Conservation (phyloP, 257 asterid genomes). For the Nicotiana sylvestris region DNA sequence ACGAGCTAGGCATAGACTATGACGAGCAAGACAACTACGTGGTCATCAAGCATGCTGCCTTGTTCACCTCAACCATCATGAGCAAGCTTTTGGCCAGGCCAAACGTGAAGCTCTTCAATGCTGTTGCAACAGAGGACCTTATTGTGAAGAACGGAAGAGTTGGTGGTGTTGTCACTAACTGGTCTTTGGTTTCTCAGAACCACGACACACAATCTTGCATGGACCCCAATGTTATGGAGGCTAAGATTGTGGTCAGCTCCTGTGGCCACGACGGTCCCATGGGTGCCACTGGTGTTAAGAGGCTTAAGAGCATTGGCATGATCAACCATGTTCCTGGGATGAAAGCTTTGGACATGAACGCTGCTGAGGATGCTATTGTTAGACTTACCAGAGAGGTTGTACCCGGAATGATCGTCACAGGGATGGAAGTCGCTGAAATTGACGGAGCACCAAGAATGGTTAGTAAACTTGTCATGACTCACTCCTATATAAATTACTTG, state of each 20-base stretch:
- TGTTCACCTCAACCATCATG: constrained; percentile 92
- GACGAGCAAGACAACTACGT: constrained; percentile 87
- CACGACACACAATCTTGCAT: constrained; percentile 92
- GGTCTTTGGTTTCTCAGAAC: constrained; percentile 90
- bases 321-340: constrained; percentile 82
- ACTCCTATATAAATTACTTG: not conserved
- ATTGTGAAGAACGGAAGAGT: constrained; percentile 73
- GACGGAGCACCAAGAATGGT: constrained; percentile 97
- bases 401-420: constrained; percentile 94
- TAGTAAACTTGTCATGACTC: not conserved
- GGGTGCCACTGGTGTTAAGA: constrained; percentile 93
- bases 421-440: constrained; percentile 96
- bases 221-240: constrained; percentile 96
- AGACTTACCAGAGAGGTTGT: constrained; percentile 79
- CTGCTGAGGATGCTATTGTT: constrained; percentile 92
- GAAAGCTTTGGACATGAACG: constrained; percentile 93
- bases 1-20: constrained; percentile 67
- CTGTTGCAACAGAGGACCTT: constrained; percentile 93
- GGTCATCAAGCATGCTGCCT: constrained; percentile 85
- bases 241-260: constrained; percentile 80
- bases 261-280: constrained; percentile 97
- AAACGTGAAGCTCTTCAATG: constrained; percentile 82
- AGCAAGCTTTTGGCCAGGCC: constrained; percentile 83
- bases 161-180: constrained; percentile 84
- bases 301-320: constrained; percentile 86